phyloP scores from a whole-genome alignment of 164 flowering plant species.

The Nymphaea thermarum region DNA sequence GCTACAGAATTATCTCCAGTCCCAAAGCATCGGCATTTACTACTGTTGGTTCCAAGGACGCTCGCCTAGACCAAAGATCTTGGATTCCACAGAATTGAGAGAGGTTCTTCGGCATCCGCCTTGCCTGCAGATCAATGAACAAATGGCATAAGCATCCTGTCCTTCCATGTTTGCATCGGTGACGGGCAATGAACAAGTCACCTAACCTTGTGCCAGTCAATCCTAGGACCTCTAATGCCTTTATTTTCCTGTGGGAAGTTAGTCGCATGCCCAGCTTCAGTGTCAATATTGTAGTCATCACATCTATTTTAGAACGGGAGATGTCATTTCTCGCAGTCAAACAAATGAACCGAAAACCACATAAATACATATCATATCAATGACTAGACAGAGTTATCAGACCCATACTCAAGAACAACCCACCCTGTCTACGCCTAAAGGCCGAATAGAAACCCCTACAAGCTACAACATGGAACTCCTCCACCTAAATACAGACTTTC shows the following conservation, averaged over 20 bases:
- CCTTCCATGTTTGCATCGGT: too few relatives aligned
- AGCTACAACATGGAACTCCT: conserved; percentile 62
- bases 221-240: conserved; percentile 39
- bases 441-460: conserved; percentile 72
- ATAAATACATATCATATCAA: neutral
- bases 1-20: too few relatives aligned
- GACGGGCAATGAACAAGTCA: neutral
- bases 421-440: conserved; percentile 70
- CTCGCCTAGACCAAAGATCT: conserved; percentile 84
- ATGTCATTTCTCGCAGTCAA: neutral
- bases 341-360: neutral
- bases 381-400: neutral
- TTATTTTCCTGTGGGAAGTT: conserved; percentile 78
- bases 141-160: too few relatives aligned
- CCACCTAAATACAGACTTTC: conserved; percentile 58
- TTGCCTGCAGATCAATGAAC: conserved; percentile 37
- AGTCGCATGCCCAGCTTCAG: conserved; percentile 67
- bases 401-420: conserved; percentile 77
- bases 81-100: conserved; percentile 49
- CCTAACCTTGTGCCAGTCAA: conserved; percentile 81
- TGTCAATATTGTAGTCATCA: conserved; percentile 74
- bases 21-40: too few relatives aligned
- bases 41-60: conserved; percentile 43
- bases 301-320: conserved; percentile 33
- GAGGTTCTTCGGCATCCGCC: conserved; percentile 53